These are phyloP conservation scores for Trichoderma simmonsii DNA, from an alignment of 2,329 filamentous ascomycete species.

Conservation along the genomic window DNA sequence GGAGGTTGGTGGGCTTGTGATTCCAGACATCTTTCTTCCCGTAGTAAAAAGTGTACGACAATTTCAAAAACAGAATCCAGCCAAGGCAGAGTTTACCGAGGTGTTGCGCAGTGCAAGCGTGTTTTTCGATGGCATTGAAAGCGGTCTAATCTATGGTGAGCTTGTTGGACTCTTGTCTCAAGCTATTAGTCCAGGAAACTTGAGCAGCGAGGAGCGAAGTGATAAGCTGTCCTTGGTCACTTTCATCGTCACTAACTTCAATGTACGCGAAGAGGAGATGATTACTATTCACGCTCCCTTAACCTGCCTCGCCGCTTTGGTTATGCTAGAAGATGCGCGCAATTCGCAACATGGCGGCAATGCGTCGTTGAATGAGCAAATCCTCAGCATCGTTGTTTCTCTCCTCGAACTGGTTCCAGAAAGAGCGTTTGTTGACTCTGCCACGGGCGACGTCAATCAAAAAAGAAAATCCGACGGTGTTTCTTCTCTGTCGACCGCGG, in stretches of 20 bases:
- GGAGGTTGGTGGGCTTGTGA: conserved; percentile 90
- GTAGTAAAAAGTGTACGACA: conserved; percentile 75
- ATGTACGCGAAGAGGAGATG: conserved; percentile 96
- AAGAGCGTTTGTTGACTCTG: conserved; percentile 51
- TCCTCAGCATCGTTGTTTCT: conserved; percentile 50
- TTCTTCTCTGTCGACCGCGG: conserved; percentile 32
- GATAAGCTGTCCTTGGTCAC: conserved; percentile 69
- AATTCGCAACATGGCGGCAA: conserved; percentile 35
- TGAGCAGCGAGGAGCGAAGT: conserved; percentile 47
- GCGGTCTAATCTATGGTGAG: conserved; percentile 86
- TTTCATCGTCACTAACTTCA: conserved; percentile 86
- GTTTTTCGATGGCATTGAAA: conserved; percentile 97
- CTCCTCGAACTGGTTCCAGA: conserved; percentile 64
- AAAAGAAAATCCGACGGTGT: conserved; percentile 17
- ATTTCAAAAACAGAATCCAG: conserved; percentile 64
- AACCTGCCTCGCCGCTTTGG: conserved; percentile 55
- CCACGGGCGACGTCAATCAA: conserved; percentile 18
- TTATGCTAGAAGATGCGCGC: conserved; percentile 56
- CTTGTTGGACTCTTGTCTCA: conserved; percentile 65
- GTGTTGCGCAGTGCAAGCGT: conserved; percentile 89
- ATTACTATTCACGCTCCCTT: conserved; percentile 78
- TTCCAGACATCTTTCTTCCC: conserved; percentile 84
- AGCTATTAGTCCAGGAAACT: conserved; percentile 48
- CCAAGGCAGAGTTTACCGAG: conserved; percentile 74
- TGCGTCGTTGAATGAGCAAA: conserved; percentile 32